Base-by-base conservation (phyloP, 345 rosid genomes). In the Durio zibethinus region DNA sequence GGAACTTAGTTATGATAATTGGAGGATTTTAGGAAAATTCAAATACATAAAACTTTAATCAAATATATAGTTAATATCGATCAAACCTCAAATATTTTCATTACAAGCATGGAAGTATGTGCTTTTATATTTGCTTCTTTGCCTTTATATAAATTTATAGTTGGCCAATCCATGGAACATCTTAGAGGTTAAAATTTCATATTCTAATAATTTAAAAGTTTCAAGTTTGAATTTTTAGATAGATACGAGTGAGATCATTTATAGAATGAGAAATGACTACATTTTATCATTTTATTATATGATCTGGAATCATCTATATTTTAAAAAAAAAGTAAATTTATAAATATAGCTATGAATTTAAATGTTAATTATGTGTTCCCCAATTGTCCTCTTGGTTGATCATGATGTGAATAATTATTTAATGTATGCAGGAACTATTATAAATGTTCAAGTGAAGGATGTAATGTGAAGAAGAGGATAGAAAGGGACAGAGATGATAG, bases 391-490 rank as follows among this genome's bases (percentile, higher is more conserved):
- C 10, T 38, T 43, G 35, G 66, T 61, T 12, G 67, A 62, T 62
- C 9, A 56, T 36, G 21, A 65, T 64, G 42, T 12, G 11, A 64
- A 20, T 35, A 64, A 20, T 35, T 65, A 40, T 36, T 50, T 16
- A 52, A 43, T 67, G 23, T 73, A 5, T 78, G 75, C 81, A 93
- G 96, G 89, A 92, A 94, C 73, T 94, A 94, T 72, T 94, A 89
- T 67, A 90, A 83, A 65, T 94, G 98, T 75, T 88, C 93, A 42
- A 85, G 75, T 33, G 92, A 84, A 73, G 92, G 90, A 15, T 94
- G 98, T 79, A 66, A 42, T 18, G 98, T 94, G 84, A 93, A 93
- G 91, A 93, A 94, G 83, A 87, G 93, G 77, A 89, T 94, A 64
- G 96, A 94, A 75, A 90, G 97, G 65, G 98, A 94, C 65, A 77